Base-by-base conservation (phyloP, 225 moss, liverwort and hornwort genomes). In the Physcomitrium patens region DNA sequence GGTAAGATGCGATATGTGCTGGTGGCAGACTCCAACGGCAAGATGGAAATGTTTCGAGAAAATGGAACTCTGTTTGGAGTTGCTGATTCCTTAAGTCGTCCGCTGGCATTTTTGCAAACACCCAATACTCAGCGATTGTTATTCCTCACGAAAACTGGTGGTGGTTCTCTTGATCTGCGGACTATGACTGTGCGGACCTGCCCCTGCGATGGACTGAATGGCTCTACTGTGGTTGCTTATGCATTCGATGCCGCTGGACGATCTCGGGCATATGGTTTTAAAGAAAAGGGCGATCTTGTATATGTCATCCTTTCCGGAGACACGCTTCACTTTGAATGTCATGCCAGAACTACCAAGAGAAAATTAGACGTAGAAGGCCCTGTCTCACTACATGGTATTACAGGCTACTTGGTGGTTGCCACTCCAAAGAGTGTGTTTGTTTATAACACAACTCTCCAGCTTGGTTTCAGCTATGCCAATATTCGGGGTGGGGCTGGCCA, bases 291-390 rank as follows among this genome's bases (percentile, higher is more conserved):
- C 22, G 89, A 94, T 53, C 73, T 94, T 53, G 86, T 96, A 8
- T 94, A 89, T 28, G 94, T 96, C 54, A 83, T 88, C 7, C 80
- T 96, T 13, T 91, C 92, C n/a, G 96, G 96, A 7, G 94, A 96
- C 64, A 94, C 92, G 1, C 76, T 89, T 44, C 92, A 86, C 71
- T 91, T 91, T 59, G 89, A 96, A 76, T 96, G 96, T 78, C 89
- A 92, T 71, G 94, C 94, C 27, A 91, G 91, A 74, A 87, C 85
- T 27, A 90, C 85, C 24, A 94, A 87, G 74, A 86, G 88, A 60
- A 89, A 89, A 63, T 64, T 96, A 14, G 94, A 90, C 15, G 72
- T 87, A 0, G 75, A 81, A 59, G 88, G 91, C 20, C 94, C 92
- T 42, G 86, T 92, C 57, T 79, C 83, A 15, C 78, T 88, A 18